Evolutionary conservation across 2,329 filamentous ascomycete species (phyloP).

Genomic region (Elsinoe perseae): DNA sequence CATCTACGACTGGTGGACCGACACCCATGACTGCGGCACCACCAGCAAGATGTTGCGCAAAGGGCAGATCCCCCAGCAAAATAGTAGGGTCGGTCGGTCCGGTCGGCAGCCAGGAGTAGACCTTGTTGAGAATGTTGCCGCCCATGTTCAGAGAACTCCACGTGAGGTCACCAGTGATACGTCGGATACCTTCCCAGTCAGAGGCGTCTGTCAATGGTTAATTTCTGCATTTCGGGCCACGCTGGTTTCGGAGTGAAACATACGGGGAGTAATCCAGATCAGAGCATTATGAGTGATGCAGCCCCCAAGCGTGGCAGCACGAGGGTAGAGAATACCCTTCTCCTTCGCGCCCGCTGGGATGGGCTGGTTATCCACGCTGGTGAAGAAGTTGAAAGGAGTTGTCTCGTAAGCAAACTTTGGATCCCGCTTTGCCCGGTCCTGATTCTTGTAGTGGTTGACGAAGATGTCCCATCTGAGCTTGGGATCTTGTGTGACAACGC

Average conservation of each 20-base stretch:
- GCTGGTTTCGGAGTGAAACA: neutral
- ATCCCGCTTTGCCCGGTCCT: conserved; percentile 47
- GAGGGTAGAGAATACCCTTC: conserved; percentile 52
- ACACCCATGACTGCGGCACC: conserved; percentile 26
- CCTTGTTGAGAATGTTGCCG: conserved; percentile 43
- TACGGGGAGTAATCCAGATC: conserved; percentile 48
- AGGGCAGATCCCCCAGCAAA: conserved; percentile 20
- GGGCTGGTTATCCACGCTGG: conserved; percentile 42
- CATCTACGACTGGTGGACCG: conserved; percentile 31
- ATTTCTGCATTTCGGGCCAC: no score
- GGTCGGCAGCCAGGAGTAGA: conserved; percentile 33
- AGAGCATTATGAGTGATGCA: conserved; percentile 56
- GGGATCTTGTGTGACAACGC: conserved; percentile 48
- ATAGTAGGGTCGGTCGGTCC: conserved; percentile 22
- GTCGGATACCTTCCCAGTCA: conserved; percentile 53
- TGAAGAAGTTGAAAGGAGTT: conserved; percentile 43
- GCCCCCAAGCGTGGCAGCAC: conserved; percentile 50
- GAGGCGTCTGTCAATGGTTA: conserved; percentile 37
- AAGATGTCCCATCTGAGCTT: conserved; percentile 56
- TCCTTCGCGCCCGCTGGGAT: conserved; percentile 43
- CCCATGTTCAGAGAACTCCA: conserved; percentile 55
- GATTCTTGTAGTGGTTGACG: conserved; percentile 53
- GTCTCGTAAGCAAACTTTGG: conserved; percentile 53
- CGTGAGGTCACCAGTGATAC: conserved; percentile 52
- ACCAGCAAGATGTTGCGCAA: conserved; percentile 21